phyloP scores from a whole-genome alignment of 108 stramenopile genomes.

The Halocafeteria seosinensis region DNA sequence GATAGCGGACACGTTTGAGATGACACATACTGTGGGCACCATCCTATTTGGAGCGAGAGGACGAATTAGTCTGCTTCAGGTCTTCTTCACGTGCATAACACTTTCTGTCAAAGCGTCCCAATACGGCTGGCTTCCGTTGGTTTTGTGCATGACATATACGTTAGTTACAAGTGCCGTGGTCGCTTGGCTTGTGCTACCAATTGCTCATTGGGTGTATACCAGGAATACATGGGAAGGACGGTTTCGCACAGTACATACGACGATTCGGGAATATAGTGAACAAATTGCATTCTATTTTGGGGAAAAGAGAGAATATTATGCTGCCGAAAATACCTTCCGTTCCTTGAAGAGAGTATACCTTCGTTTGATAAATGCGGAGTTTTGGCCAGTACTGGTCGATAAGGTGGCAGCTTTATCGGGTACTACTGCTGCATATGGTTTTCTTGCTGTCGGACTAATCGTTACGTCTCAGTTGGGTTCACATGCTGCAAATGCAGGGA shows the following conservation, averaged over 20 bases:
- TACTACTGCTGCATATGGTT: neutral
- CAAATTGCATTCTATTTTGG: too few relatives aligned
- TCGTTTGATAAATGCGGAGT: neutral
- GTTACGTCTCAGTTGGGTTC: neutral
- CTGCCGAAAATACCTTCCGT: too few relatives aligned
- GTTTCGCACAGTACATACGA: neutral
- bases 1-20: neutral
- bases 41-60: neutral
- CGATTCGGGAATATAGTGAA: neutral
- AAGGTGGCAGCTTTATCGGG: neutral
- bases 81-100: neutral
- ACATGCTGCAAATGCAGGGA: neutral
- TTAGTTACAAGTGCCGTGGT: neutral
- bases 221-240: neutral
- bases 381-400: neutral
- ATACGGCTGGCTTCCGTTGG: neutral
- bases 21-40: neutral
- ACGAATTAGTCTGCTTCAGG: neutral
- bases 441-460: too few relatives aligned
- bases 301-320: too few relatives aligned
- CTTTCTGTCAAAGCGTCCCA: neutral
- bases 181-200: neutral
- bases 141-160: neutral
- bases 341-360: neutral
- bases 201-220: neutral